Conservation (phyloP, 495 filamentous ascomycete species). For the Lasiosphaeria hispida region DNA sequence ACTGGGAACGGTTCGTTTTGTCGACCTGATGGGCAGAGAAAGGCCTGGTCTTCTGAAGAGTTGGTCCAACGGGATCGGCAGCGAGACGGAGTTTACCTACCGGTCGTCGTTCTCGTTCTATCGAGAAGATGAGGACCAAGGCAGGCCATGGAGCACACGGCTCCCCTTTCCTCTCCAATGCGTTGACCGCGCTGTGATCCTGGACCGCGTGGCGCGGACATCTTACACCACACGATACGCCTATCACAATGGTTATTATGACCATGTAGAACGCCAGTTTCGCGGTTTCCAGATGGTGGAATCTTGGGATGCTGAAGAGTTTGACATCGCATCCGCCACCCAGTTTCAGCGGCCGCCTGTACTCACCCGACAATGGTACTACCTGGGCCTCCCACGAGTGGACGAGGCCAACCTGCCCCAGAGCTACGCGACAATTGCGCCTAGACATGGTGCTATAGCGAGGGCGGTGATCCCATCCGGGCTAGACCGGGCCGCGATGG, state of each 20-base stretch:
- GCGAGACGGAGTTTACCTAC: constrained; percentile 16
- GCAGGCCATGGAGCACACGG: constrained; percentile 30
- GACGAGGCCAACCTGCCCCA: too few species aligned
- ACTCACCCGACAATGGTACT: background rate
- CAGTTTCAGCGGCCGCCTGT: background rate
- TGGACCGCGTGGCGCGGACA: constrained; percentile 23
- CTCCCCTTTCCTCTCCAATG: constrained; percentile 35
- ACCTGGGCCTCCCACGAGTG: background rate
- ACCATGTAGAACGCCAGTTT: constrained; percentile 35
- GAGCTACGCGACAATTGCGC: too few species aligned
- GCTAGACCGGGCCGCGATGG: too few species aligned
- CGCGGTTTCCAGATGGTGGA: constrained; percentile 31
- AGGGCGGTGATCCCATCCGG: too few species aligned
- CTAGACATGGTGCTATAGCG: too few species aligned
- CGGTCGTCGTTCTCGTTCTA: constrained; percentile 31
- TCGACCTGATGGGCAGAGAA: constrained; percentile 15
- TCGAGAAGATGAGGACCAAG: constrained; percentile 22
- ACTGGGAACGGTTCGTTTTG: constrained; percentile 11
- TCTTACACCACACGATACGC: constrained; percentile 17
- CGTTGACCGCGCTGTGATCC: constrained; percentile 12
- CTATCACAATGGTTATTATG: constrained; percentile 41
- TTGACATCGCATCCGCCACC: constrained; percentile 7
- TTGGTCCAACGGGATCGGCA: background rate
- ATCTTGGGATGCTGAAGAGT: constrained; percentile 18
- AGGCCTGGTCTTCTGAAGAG: constrained; percentile 11